phyloP scores from a whole-genome alignment of 352 stramenopile species.

The Globisporangium alternatum region DNA sequence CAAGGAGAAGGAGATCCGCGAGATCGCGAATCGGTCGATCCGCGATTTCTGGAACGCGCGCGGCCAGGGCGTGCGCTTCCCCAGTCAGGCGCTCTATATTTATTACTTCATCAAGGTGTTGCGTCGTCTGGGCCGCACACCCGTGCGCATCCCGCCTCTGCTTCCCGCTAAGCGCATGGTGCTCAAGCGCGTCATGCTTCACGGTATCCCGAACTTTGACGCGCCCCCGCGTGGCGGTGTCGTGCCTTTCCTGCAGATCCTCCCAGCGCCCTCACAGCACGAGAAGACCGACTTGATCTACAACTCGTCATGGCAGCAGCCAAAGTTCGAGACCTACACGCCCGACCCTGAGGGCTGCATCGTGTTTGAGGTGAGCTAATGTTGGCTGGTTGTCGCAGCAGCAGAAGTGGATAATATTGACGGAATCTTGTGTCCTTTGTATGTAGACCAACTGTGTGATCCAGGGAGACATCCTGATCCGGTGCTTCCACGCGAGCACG shows the following conservation, averaged over 20 bases:
- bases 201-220: constrained; percentile 79
- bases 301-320: constrained; percentile 69
- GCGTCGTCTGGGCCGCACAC: constrained; percentile 38
- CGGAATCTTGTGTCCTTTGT: not conserved
- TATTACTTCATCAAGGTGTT: constrained; percentile 86
- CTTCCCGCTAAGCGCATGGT: constrained; percentile 58
- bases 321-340: constrained; percentile 60
- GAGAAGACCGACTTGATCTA: constrained; percentile 55
- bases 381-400: not conserved
- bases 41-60: constrained; percentile 74
- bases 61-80: constrained; percentile 79
- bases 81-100: constrained; percentile 83
- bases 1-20: constrained; percentile 60
- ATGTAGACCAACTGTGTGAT: constrained; percentile 65
- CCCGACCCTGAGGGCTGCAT: constrained; percentile 48
- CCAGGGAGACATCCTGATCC: constrained; percentile 65
- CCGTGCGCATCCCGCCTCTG: constrained; percentile 54
- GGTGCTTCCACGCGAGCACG: constrained; percentile 73
- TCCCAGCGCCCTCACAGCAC: constrained; percentile 61
- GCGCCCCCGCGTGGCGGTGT: constrained; percentile 50
- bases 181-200: constrained; percentile 53
- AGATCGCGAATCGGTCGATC: constrained; percentile 65
- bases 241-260: constrained; percentile 61
- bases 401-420: not conserved
- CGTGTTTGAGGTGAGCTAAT: constrained; percentile 43